A percentile compares a stretch with the other conserved stretches of the same genome.
Conservation (phyloP, 371 early-diverging fungal species). For the Mucor piriformis region DNA sequence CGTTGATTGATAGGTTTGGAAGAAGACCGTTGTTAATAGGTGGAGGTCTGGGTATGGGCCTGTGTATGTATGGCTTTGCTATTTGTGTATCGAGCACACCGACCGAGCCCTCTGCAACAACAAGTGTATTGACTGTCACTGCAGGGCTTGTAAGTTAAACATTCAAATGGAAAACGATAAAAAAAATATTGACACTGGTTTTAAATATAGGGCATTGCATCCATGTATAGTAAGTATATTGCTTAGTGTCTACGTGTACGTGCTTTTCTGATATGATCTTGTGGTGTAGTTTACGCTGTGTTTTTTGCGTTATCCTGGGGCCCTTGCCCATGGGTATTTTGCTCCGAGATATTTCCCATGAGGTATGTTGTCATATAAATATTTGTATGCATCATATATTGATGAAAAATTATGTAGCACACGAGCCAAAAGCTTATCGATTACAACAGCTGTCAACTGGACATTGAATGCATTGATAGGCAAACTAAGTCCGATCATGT, state of each 20-base stretch:
- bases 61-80: conserved; percentile 24
- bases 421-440: conserved; percentile 20
- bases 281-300: conserved; percentile 27
- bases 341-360: conserved; percentile 62
- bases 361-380: no score
- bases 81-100: conserved; percentile 17
- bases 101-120: not conserved
- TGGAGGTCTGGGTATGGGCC: conserved; percentile 26
- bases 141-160: conserved; percentile 23
- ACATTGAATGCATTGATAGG: conserved; percentile 42
- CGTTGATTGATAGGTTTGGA: conserved; percentile 24
- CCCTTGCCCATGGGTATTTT: conserved; percentile 47
- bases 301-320: conserved; percentile 45
- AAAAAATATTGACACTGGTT: no score
- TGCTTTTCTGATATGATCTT: not conserved
- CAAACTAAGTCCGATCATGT: conserved; percentile 34
- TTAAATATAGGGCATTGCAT: conserved; percentile 32
- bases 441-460: conserved; percentile 61
- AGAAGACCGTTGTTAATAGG: conserved; percentile 22
- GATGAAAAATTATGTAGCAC: conserved; percentile 12
- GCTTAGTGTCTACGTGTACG: not conserved
- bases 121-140: conserved; percentile 7
- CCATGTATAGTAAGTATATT: conserved; percentile 37
- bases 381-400: no score
- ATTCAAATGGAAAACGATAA: no score